These are phyloP conservation scores for Crepidotus variabilis DNA, from an alignment of 768 basidiomycete genomes.

Conservation along the genomic window DNA sequence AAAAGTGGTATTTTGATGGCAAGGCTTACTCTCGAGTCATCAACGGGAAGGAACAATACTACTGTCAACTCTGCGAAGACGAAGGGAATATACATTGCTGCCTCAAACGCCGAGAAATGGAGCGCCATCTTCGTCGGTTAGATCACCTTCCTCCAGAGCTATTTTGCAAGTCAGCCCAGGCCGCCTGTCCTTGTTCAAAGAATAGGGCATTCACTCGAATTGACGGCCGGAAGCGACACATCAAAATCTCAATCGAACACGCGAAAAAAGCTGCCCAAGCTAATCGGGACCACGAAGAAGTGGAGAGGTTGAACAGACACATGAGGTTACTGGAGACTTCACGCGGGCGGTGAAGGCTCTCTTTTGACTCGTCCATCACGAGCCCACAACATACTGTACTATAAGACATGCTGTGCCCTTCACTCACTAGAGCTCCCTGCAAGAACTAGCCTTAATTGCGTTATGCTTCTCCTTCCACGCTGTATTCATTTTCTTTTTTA, in stretches of 20 bases:
- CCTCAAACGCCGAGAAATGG: conserved; percentile 10
- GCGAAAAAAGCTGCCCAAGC: conserved; percentile 5
- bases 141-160: conserved; percentile 9
- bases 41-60: conserved; percentile 7
- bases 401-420: neutral
- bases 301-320: conserved; percentile 4
- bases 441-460: neutral
- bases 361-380: neutral
- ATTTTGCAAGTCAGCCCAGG: conserved; percentile 7
- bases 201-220: conserved; percentile 8
- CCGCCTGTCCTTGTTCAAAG: conserved; percentile 7
- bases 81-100: conserved; percentile 3
- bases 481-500: neutral
- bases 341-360: conserved; percentile 5
- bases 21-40: conserved; percentile 7
- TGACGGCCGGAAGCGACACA: conserved; percentile 8
- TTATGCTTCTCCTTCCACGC: neutral
- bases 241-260: conserved; percentile 9
- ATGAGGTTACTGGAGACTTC: conserved; percentile 6
- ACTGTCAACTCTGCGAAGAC: conserved; percentile 8
- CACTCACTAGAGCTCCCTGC: neutral
- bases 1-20: conserved; percentile 7
- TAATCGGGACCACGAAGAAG: conserved; percentile 1
- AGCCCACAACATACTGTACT: neutral
- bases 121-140: conserved; percentile 6